These are phyloP conservation scores for Lachnellula cervina DNA, from an alignment of 2,329 filamentous ascomycete species.

Conservation along the genomic window DNA sequence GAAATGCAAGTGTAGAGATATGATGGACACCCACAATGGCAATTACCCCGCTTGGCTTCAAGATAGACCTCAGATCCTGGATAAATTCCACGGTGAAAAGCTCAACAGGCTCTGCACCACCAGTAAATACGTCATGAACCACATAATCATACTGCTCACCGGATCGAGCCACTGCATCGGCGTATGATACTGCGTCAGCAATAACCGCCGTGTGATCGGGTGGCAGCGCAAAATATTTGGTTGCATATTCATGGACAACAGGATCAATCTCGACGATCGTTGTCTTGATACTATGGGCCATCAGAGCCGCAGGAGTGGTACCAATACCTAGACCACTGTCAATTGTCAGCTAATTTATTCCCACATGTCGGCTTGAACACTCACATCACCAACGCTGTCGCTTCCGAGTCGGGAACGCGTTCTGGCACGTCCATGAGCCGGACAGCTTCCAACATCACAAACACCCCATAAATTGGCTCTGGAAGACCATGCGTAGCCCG, in stretches of 20 bases:
- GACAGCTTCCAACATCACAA: slow-evolving; percentile 90
- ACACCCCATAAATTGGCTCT: slow-evolving; percentile 94
- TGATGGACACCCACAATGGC: slow-evolving; percentile 63
- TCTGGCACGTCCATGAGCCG: slow-evolving; percentile 64
- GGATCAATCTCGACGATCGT: slow-evolving; percentile 95
- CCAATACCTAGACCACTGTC: slow-evolving; percentile 82
- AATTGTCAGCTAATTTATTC: slow-evolving; percentile 20
- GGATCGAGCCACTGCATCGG: slow-evolving; percentile 40
- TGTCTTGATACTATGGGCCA: slow-evolving; percentile 83
- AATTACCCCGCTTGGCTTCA: slow-evolving; percentile 75
- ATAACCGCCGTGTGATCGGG: slow-evolving; percentile 74
- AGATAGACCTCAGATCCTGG: slow-evolving; percentile 60
- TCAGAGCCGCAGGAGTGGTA: slow-evolving; percentile 80
- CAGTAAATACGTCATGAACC: slow-evolving; percentile 96
- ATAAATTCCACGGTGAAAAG: slow-evolving; percentile 89
- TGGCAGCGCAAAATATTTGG: slow-evolving; percentile 75
- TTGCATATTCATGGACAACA: slow-evolving; percentile 76
- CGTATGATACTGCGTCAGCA: slow-evolving; percentile 73
- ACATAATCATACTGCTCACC: slow-evolving; percentile 75
- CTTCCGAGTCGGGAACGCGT: slow-evolving; percentile 54
- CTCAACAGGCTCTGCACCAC: slow-evolving; percentile 82
- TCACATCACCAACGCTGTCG: slow-evolving; percentile 81
- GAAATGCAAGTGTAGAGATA: neutral
- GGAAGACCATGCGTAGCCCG: slow-evolving; percentile 64
- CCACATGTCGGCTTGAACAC: slow-evolving; percentile 28